These are phyloP conservation scores for Hypoxylon lienhwacheense DNA, from an alignment of 495 filamentous ascomycete genomes.

Conservation along the genomic window DNA sequence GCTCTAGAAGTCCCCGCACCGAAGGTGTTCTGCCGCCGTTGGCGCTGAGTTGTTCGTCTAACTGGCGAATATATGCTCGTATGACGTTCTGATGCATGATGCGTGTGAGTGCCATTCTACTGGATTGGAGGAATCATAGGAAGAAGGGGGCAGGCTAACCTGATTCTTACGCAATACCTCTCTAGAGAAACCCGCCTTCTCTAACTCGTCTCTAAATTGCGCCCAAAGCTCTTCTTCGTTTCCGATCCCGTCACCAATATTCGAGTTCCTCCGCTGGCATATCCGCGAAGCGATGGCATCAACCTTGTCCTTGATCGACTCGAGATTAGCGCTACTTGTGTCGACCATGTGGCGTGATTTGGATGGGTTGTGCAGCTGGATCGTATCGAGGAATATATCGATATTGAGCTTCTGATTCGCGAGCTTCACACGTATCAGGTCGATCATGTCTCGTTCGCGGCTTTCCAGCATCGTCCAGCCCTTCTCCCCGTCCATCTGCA, in stretches of 20 bases:
- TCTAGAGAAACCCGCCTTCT: conserved; percentile 55
- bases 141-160: conserved; percentile 35
- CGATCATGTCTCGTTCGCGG: conserved; percentile 41
- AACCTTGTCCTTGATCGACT: conserved; percentile 53
- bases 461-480: conserved; percentile 37
- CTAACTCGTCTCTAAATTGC: conserved; percentile 55
- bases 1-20: conserved; percentile 45
- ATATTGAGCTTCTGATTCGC: conserved; percentile 47
- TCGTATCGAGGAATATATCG: conserved; percentile 51
- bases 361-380: conserved; percentile 47
- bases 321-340: conserved; percentile 37
- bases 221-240: conserved; percentile 57
- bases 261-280: conserved; percentile 43
- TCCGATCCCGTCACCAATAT: conserved; percentile 45
- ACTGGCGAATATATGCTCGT: conserved; percentile 57
- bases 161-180: conserved; percentile 54
- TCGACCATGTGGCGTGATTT: conserved; percentile 37
- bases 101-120: conserved; percentile 27
- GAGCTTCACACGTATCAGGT: conserved; percentile 43
- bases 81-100: conserved; percentile 50
- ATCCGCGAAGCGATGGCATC: conserved; percentile 53
- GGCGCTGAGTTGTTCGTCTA: conserved; percentile 44
- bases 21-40: conserved; percentile 45
- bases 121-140: conserved; percentile 4
- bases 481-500: conserved; percentile 34